Base-by-base conservation (phyloP, 164 flowering plant genomes). In the Nelumbo lutea region DNA sequence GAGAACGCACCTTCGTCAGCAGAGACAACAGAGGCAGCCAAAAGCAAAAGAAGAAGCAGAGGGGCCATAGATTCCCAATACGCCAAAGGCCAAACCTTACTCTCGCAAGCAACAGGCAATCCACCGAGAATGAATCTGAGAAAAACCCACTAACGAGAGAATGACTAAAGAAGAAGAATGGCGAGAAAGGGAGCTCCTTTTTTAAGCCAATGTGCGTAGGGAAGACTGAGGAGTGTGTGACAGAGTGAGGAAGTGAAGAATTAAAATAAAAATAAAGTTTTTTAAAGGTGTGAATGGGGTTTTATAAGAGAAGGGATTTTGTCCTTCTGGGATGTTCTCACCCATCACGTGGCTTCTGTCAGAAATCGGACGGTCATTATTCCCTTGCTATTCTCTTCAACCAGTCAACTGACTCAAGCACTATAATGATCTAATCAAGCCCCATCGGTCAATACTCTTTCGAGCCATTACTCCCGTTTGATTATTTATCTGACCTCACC, bases 1-100 rank as follows among this genome's bases (percentile, higher is more conserved):
- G 59, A 44, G 44, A n/a, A 6, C 80, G 70, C 69, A 87, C 87
- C 87, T 75, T 85, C 83, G 69, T 76, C 85, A 80, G 88, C 86
- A 69, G 65, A 64, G 66, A 64, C 85, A 61, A 68, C 68, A 68
- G 82, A 77, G 40, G 65, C 59, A 39, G 79, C 75, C 64, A 87
- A 80, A 46, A 81, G 75, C 61, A 87, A 59, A 46, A 85, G 73
- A 55, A 81, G 63, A 48, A 82, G 69, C 50, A 76, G 8, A 65
- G 27, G 27, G 27, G 79, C 82, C 85, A 83, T 83, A 43, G 67
- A 56, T 42, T 60, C 64, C 58, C 67, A 66, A 5, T 53, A 27
- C 27, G 27, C 27, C 27, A 27, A 27, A 27, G 27, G 48, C 42
- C 42, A 62, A 14, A 48, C 14, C 50, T 5, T 15, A 15, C 51